Base-by-base conservation (phyloP, 805 yeast genomes). In the Nakazawaea anatomiae region DNA sequence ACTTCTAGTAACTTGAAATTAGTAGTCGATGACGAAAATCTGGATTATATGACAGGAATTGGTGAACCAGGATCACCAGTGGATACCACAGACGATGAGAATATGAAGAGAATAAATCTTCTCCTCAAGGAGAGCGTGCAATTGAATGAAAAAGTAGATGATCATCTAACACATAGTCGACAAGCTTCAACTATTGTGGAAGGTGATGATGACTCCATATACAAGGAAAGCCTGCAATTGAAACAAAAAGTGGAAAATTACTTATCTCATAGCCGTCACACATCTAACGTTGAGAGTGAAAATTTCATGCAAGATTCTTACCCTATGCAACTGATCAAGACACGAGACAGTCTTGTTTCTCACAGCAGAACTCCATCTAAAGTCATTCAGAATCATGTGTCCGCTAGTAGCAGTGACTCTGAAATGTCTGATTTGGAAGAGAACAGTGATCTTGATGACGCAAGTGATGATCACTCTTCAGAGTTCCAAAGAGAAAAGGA, bases 121-220 rank as follows among this genome's bases (percentile, higher is more conserved):
- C 36, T 50, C 14, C 32, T 50, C 12, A 28, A 42, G 10, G 14
- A 38, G 35, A 50, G 46, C 31, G 11, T 32, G 2, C 5, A 10
- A 5, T 38, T 50, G 31, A 50, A 50, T 34, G 11, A 41, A 14
- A 34, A 29, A 41, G 49, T 50, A 4, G 52, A 50, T 36, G 27
- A 39, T 28, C 49, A 45, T 39, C 30, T 50, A 9, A 29, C 48
- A 18, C 52, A 50, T 29, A 45, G 52, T 30, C 30, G 52, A 34
- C 34, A 44, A 12, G 36, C 52, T 32, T 40, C 44, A 14, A 8
- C 5, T n/a, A 38, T 10, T 18, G 40, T 38, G 11, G 40, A n/a
- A 28, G 28, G 36, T 35, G 27, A 25, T 44, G 42, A 28, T 32
- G 29, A 42, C 28, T 28, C 30, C 8, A 28, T 25, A 10, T 18